Evolutionary conservation across 2,329 filamentous ascomycete genomes (phyloP), one percentile per base, ranked within the genome.

Genomic region (Ascocoryne sarcoides): DNA sequence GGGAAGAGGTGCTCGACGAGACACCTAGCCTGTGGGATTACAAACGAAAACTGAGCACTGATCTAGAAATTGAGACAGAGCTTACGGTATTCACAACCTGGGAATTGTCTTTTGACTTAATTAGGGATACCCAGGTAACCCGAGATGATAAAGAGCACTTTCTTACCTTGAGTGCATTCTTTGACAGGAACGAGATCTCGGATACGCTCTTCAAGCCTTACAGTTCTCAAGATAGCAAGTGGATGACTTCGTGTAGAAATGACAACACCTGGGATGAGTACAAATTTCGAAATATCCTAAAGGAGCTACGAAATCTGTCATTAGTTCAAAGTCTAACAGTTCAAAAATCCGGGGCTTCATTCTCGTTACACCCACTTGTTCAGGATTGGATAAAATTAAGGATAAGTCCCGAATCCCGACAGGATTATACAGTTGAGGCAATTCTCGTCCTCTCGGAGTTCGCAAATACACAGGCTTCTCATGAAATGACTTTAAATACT

Each of bases 301-400:
- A 26, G 5, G 40, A 46, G 10, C 38, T 55, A 1, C 15, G 23
- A 4, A 48, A 47, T 37, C 32, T 53, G 10, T 55, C 52, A 5
- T 36, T 54, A 5, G 28, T 55, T 26, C 45, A 52, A 38, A 40
- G 20, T 5, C 31, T 48, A 7, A 23, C 36, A 4, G 40, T 39
- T 10, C 15, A 40, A 5, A 30, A 17, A 5, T 16, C 30, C 8
- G 37, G 36, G 18, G 30, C 42, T 5, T 23, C 5, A 14, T 54
- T 54, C 29, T 45, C 48, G 10, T 33, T 54, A 5, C 48, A 55
- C 28, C 48, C 52, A 12, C 39, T 55, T 15, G 42, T 54, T 36
- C 36, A 37, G 26, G 49, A 46, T 18, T 47, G 39, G 26, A 5
- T 37, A 10, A 39, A 39, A 35, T 14, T 28, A 16, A 7, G 29